phyloP scores from a whole-genome alignment of 768 basidiomycete species.

The Lentinula sp. region DNA sequence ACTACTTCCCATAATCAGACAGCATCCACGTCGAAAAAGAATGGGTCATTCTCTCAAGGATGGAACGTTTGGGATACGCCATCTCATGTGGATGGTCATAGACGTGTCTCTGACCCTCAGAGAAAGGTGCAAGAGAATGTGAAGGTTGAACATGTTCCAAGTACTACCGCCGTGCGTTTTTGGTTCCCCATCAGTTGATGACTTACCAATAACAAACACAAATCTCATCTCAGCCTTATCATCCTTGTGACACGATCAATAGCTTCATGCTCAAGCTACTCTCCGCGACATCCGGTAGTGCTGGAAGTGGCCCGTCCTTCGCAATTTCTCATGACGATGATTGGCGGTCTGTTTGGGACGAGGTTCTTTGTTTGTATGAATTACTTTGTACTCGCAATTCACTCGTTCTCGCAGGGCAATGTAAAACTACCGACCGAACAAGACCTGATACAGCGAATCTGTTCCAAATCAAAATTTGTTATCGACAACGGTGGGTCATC shows the following conservation, averaged over 20 bases:
- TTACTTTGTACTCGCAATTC: not conserved
- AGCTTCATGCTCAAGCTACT: constrained; percentile 2
- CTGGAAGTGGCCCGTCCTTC: constrained; percentile 1
- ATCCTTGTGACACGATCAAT: constrained; percentile 7
- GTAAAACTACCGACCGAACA: not conserved
- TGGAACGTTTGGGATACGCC: not conserved
- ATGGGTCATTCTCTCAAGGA: not conserved
- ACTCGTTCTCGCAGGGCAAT: not conserved
- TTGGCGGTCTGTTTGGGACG: constrained; percentile 5
- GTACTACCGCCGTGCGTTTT: not conserved
- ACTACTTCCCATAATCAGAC: not conserved
- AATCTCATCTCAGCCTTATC: not conserved
- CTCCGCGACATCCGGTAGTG: constrained; percentile 4
- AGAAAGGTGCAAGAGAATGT: not conserved
- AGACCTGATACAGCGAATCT: not conserved
- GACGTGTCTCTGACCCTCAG: not conserved
- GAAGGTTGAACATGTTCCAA: not conserved
- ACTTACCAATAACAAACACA: not conserved
- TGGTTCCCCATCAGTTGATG: not conserved
- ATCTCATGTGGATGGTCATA: not conserved
- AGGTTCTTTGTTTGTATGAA: not conserved
- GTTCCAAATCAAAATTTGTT: constrained; percentile 3
- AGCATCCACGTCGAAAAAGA: not conserved
- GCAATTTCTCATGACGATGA: constrained; percentile 8
- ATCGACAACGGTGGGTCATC: not conserved